Base-by-base conservation (phyloP, 2,329 filamentous ascomycete species). In the Fusarium armeniacum region DNA sequence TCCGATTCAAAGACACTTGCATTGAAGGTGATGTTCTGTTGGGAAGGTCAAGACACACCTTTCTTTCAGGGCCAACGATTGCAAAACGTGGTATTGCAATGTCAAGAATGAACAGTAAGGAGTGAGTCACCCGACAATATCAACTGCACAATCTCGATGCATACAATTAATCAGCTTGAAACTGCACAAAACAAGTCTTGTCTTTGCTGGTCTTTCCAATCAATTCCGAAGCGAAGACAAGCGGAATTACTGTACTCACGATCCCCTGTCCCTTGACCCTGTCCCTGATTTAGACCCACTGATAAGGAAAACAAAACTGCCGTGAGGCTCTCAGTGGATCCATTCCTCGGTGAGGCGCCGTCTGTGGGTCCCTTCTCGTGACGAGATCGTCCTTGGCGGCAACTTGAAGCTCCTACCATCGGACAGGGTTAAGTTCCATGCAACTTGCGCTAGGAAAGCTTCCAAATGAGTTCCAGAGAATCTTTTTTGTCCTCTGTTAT, bases 281-380 rank as follows among this genome's bases (percentile, higher is more conserved):
- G 16, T 58, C 44, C 33, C n/a, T 40, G 36, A 40, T 40, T 32
- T 26, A n/a, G 62, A 47, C 46, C 62, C 62, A 65, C 62, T 50
- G 52, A 59, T 59, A 65, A 63, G 47, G 22, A 35, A 18, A 59
- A 10, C 3, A 40, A 44, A 44, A 44, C 22, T 44, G 41, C 62
- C 15, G 46, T 22, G 62, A 65, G 62, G 51, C 62, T 65, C 62
- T 40, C 45, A 45, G 62, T 44, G 63, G 52, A 28, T 46, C 26
- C 22, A 32, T 12, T 44, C 41, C 12, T 64, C 53, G 53, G 62
- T 65, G 62, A 65, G 62, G 62, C 61, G 35, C 51, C 10, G 13
- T 22, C 11, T 35, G 46, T 60, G 62, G 61, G 33, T 38, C 53
- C 46, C 18, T 33, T 33, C 22, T 13, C n/a, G 18, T 20, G 6